Conservation (phyloP, 2,329 filamentous ascomycete genomes). For the Westerdykella sp. region DNA sequence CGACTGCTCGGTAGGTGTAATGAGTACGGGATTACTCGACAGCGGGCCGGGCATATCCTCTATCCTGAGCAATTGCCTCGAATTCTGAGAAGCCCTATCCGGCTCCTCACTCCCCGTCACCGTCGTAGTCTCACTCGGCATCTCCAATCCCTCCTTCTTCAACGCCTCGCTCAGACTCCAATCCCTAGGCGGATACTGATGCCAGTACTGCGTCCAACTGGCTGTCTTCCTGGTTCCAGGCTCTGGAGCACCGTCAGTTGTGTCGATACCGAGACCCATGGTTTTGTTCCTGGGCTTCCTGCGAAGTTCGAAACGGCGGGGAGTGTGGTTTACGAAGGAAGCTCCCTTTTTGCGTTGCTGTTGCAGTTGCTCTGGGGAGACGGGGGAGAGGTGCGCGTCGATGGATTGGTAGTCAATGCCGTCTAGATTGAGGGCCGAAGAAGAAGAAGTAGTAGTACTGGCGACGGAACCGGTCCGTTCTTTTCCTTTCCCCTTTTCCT, state of each 20-base stretch:
- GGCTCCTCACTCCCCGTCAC: neutral
- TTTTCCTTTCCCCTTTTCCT: neutral
- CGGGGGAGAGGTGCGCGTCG: neutral
- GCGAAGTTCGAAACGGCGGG: conserved; percentile 22
- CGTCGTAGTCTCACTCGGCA: neutral
- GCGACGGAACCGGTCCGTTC: neutral
- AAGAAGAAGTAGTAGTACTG: neutral
- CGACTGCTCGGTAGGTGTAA: neutral
- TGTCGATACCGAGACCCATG: neutral
- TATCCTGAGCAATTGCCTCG: neutral
- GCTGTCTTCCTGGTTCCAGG: neutral
- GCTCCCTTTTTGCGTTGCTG: neutral
- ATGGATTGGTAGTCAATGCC: neutral
- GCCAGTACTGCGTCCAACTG: neutral
- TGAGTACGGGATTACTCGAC: too few relatives aligned
- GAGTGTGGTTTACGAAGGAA: conserved; percentile 23
- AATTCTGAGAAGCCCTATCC: neutral
- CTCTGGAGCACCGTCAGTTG: neutral
- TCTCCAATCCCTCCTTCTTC: neutral
- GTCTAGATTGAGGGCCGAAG: neutral
- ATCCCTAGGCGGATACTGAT: neutral
- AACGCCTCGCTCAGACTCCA: neutral
- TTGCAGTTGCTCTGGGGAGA: neutral
- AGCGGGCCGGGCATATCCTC: too few relatives aligned
- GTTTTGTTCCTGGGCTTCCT: neutral